phyloP scores from a whole-genome alignment of 495 filamentous ascomycete genomes.

The Neurospora sp. region DNA sequence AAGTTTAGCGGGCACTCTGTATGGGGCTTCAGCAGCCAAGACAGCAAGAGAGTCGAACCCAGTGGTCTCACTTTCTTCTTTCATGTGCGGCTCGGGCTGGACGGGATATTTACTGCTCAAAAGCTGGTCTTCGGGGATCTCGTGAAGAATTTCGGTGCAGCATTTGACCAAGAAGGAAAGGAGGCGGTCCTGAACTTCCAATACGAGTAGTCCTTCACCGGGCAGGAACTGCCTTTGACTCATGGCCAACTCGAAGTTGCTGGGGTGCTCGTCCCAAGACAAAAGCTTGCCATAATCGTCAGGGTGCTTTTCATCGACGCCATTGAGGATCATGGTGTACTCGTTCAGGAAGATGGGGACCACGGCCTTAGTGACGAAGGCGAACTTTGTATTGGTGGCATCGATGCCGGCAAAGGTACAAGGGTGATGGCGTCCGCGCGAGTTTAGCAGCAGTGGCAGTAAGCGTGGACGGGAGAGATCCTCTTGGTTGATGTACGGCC shows the following conservation, averaged over 20 bases:
- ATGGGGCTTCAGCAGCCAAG: slow-evolving; percentile 36
- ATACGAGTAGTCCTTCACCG: slow-evolving; percentile 32
- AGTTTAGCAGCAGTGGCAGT: slow-evolving; percentile 39
- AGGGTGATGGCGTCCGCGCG: slow-evolving; percentile 35
- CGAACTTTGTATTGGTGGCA: slow-evolving; percentile 19
- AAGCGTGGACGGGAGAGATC: slow-evolving; percentile 35
- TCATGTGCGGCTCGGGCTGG: slow-evolving; percentile 20
- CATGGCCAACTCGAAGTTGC: slow-evolving; percentile 2
- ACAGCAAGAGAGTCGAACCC: slow-evolving; percentile 10
- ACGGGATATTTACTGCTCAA: slow-evolving; percentile 5
- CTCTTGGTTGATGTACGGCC: slow-evolving; percentile 50
- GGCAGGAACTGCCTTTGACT: slow-evolving; percentile 15
- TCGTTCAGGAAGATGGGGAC: slow-evolving; percentile 26
- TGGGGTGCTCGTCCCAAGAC: slow-evolving; percentile 23
- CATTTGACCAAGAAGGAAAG: slow-evolving; percentile 32
- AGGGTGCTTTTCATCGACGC: slow-evolving; percentile 6
- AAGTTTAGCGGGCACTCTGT: slow-evolving; percentile 29
- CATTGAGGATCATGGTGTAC: slow-evolving; percentile 35
- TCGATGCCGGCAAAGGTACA: slow-evolving; percentile 32
- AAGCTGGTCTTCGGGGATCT: slow-evolving; percentile 3
- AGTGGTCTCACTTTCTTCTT: slow-evolving; percentile 11
- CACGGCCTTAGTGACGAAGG: slow-evolving; percentile 16
- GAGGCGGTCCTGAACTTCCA: slow-evolving; percentile 38
- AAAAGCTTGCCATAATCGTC: slow-evolving; percentile 38
- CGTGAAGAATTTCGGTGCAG: slow-evolving; percentile 31